Conservation (phyloP, 176 grass and related monocot genomes). For the Lolium perenne region DNA sequence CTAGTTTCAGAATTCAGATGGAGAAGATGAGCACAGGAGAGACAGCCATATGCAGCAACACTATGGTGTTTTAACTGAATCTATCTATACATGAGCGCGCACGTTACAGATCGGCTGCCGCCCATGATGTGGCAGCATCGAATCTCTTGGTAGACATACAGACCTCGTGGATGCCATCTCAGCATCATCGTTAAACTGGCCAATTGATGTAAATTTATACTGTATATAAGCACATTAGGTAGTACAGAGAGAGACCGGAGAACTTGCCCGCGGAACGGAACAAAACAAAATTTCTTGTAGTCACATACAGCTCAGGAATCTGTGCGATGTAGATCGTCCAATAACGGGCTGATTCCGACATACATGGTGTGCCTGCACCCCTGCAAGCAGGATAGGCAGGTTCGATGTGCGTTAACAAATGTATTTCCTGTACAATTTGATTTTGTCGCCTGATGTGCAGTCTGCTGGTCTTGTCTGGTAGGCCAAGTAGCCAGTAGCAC, state of each 20-base stretch:
- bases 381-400: too few species aligned
- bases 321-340: background rate
- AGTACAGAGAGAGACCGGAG: too few species aligned
- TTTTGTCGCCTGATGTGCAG: background rate
- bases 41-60: too few species aligned
- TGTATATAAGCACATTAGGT: too few species aligned
- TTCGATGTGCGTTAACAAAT: too few species aligned
- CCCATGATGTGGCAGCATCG: background rate
- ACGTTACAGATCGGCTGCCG: background rate
- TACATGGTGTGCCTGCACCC: background rate
- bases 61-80: too few species aligned
- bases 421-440: too few species aligned
- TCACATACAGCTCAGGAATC: background rate
- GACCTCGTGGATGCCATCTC: background rate
- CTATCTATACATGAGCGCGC: background rate
- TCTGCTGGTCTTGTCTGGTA: background rate
- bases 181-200: background rate
- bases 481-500: background rate
- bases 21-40: background rate
- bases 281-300: too few species aligned
- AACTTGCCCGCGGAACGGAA: too few species aligned
- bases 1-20: background rate
- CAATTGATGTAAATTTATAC: too few species aligned
- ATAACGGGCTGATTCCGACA: conserved; percentile 2
- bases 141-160: background rate